Conservation (phyloP, 129 eudicot species). For the Silybum marianum region DNA sequence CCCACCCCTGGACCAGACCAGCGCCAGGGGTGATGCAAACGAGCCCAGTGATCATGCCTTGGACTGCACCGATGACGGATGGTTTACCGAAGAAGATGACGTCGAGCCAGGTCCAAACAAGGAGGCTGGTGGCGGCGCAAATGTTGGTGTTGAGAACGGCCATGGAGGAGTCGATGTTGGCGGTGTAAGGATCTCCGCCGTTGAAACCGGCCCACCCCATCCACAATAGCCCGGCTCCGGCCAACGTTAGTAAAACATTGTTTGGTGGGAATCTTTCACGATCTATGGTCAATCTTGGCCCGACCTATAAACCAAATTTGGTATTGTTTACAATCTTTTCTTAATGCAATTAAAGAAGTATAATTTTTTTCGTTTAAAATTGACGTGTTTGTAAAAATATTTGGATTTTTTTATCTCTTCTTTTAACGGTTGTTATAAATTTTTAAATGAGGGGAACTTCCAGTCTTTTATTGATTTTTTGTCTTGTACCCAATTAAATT, state of each 20-base stretch:
- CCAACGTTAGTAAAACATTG: slow-evolving; percentile 59
- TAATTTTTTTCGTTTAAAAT: too few relatives aligned
- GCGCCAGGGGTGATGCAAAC: slow-evolving; percentile 84
- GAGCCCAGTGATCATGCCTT: slow-evolving; percentile 85
- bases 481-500: too few relatives aligned
- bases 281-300: slow-evolving; percentile 54
- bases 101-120: slow-evolving; percentile 79
- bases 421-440: too few relatives aligned
- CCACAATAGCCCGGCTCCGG: slow-evolving; percentile 78
- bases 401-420: too few relatives aligned
- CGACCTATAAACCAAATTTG: slow-evolving; percentile 41
- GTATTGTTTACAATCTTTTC: slow-evolving; percentile 4
- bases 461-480: too few relatives aligned
- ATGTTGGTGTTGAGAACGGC: slow-evolving; percentile 81
- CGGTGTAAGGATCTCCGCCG: slow-evolving; percentile 73
- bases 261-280: slow-evolving; percentile 73
- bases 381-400: too few relatives aligned
- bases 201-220: slow-evolving; percentile 91
- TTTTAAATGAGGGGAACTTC: too few relatives aligned
- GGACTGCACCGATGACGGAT: slow-evolving; percentile 81
- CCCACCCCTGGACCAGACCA: slow-evolving; percentile 81
- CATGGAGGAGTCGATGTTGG: slow-evolving; percentile 74
- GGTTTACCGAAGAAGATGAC: slow-evolving; percentile 69
- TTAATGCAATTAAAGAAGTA: too few relatives aligned
- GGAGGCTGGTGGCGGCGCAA: slow-evolving; percentile 77